Evolutionary conservation across 495 filamentous ascomycete genomes (phyloP).

Genomic region (Parathielavia appendiculata): DNA sequence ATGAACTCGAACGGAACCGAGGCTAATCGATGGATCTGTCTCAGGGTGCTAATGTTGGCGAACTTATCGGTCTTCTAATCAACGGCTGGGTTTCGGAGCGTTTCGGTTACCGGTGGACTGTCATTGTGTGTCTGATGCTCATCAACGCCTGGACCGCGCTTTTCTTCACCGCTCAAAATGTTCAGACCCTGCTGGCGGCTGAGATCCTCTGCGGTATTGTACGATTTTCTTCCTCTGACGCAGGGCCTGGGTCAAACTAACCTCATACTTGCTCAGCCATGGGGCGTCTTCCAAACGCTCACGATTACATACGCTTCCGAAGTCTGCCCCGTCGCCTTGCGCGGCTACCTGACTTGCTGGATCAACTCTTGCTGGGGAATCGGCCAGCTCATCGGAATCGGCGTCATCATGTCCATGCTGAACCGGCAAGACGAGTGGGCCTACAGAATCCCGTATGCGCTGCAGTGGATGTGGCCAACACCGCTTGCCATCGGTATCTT

Average conservation of each 20-base stretch:
- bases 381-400: conserved; percentile 69
- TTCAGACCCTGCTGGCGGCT: conserved; percentile 61
- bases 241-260: no score
- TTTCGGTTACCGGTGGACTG: conserved; percentile 67
- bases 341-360: conserved; percentile 71
- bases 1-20: neutral
- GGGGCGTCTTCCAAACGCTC: conserved; percentile 77
- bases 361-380: conserved; percentile 81
- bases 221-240: neutral
- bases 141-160: conserved; percentile 67
- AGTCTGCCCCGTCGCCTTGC: conserved; percentile 66
- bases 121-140: conserved; percentile 61
- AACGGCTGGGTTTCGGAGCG: conserved; percentile 72
- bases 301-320: conserved; percentile 79
- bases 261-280: no score
- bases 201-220: conserved; percentile 71
- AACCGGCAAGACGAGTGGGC: conserved; percentile 51
- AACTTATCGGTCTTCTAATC: conserved; percentile 70
- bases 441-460: conserved; percentile 60
- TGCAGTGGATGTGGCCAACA: conserved; percentile 85
- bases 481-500: conserved; percentile 66
- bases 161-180: conserved; percentile 70
- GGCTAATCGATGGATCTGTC: conserved; percentile 1
- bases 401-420: conserved; percentile 64
- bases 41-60: conserved; percentile 48